phyloP scores from a whole-genome alignment of 2,329 filamentous ascomycete species.

The Cladosporium sp. region DNA sequence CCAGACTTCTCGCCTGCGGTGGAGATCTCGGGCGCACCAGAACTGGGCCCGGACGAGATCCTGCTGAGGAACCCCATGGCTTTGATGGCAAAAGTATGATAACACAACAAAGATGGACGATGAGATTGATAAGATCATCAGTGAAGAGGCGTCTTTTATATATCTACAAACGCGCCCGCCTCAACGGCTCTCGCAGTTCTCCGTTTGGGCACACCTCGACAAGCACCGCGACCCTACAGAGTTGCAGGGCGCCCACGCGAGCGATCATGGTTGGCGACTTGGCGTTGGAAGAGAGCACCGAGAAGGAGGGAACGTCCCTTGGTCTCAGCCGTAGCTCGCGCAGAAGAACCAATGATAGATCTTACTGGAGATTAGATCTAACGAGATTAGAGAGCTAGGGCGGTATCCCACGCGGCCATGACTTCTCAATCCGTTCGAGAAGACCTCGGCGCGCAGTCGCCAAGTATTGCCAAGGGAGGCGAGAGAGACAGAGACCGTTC shows the following conservation, averaged over 20 bases:
- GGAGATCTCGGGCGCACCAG: slow-evolving; percentile 20
- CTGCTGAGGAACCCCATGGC: slow-evolving; percentile 19
- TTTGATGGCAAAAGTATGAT: neutral
- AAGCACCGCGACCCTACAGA: slow-evolving; percentile 1
- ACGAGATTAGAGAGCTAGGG: slow-evolving; percentile 4
- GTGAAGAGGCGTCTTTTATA: neutral
- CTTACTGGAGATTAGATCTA: neutral
- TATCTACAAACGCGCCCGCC: neutral
- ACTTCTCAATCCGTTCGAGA: slow-evolving; percentile 1
- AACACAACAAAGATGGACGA: neutral
- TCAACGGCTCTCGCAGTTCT: slow-evolving; percentile 5
- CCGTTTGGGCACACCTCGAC: slow-evolving; percentile 1
- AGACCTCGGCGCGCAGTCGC: slow-evolving; percentile 16
- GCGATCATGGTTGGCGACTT: slow-evolving; percentile 6
- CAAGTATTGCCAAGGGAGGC: slow-evolving; percentile 13
- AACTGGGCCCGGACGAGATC: slow-evolving; percentile 17
- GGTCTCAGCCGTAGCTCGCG: slow-evolving; percentile 1
- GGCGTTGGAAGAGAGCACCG: neutral
- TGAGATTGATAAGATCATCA: slow-evolving; percentile 16
- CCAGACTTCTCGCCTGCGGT: slow-evolving; percentile 3
- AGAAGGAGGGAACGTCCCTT: neutral
- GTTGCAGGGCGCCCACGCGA: slow-evolving; percentile 6
- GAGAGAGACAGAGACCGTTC: neutral
- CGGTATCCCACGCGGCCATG: slow-evolving; percentile 11
- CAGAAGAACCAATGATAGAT: slow-evolving; percentile 7